Evolutionary conservation across 2,329 filamentous ascomycete genomes (phyloP).

Genomic region (Leptographium procerum): DNA sequence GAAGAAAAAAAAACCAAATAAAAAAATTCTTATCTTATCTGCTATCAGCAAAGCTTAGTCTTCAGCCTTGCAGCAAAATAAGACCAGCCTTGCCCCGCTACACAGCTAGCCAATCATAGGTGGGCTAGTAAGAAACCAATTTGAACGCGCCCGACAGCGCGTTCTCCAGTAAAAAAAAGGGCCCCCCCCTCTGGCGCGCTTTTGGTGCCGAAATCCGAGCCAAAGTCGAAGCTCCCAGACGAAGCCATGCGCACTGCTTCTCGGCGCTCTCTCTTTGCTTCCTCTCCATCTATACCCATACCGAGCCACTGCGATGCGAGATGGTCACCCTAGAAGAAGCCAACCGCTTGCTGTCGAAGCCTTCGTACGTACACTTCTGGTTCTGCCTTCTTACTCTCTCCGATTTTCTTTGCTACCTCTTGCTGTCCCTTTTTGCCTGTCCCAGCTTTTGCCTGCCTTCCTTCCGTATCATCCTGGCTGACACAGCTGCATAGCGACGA

Average conservation of each 20-base stretch:
- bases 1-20: background rate
- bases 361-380: slow-evolving; percentile 28
- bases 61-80: background rate
- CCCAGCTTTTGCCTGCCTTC: background rate
- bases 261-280: background rate
- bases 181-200: background rate
- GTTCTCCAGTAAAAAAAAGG: background rate
- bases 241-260: background rate
- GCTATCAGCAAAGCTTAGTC: background rate
- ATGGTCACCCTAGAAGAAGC: slow-evolving; percentile 36
- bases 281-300: background rate
- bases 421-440: background rate
- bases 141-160: background rate
- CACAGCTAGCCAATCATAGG: background rate
- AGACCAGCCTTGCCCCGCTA: slow-evolving; percentile 3
- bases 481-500: slow-evolving; percentile 18
- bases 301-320: slow-evolving; percentile 4
- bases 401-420: background rate
- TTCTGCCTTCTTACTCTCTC: background rate
- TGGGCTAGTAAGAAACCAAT: background rate
- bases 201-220: background rate
- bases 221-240: too few species aligned
- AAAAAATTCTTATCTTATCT: slow-evolving; percentile 2
- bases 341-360: slow-evolving; percentile 32
- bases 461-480: slow-evolving; percentile 6